Conservation (phyloP, 176 grass and related monocot species). For the Juncus effusus region DNA sequence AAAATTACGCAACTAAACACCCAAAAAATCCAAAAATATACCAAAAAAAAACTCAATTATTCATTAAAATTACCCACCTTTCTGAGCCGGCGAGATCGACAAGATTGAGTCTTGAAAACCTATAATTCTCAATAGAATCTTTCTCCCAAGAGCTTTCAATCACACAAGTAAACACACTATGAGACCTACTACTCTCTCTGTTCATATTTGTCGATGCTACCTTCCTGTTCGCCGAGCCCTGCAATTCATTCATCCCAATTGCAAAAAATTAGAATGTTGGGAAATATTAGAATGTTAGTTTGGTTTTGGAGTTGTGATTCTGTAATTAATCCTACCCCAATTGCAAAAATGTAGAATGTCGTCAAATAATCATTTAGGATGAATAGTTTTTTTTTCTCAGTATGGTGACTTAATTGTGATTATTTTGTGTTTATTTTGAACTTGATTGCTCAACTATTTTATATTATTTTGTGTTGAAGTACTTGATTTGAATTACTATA, state of each 20-base stretch:
- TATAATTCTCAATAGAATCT: conserved; percentile 60
- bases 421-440: too few relatives aligned
- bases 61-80: conserved; percentile 36
- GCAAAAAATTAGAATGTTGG: conserved; percentile 7
- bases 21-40: too few relatives aligned
- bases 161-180: conserved; percentile 93
- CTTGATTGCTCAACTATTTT: too few relatives aligned
- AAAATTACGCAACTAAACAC: too few relatives aligned
- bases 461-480: too few relatives aligned
- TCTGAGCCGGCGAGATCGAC: conserved; percentile 97
- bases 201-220: conserved; percentile 97
- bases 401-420: too few relatives aligned
- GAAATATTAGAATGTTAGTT: neutral
- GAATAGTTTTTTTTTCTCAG: neutral
- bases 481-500: too few relatives aligned
- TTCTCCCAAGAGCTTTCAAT: conserved; percentile 94
- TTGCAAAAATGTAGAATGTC: neutral
- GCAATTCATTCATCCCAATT: conserved; percentile 2
- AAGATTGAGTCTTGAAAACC: conserved; percentile 94
- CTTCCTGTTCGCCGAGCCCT: conserved; percentile 92
- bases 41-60: neutral
- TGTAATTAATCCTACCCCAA: neutral
- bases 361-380: neutral
- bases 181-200: conserved; percentile 82
- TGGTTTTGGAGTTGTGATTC: conserved; percentile 2